Base-by-base conservation (phyloP, 225 moss, liverwort and hornwort species). In the Ulota crispa region DNA sequence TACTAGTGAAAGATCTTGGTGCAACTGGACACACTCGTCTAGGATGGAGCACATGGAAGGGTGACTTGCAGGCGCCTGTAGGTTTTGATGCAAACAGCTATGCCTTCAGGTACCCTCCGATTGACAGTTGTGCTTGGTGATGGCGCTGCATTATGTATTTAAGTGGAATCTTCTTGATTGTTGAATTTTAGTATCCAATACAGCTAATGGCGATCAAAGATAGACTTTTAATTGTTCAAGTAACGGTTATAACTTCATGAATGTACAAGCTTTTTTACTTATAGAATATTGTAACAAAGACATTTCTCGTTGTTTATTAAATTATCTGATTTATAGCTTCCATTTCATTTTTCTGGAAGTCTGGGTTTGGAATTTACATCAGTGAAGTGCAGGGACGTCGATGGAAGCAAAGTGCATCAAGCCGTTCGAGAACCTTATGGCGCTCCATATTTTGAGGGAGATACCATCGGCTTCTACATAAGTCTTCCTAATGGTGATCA, bases 11-110 rank as follows among this genome's bases (percentile, higher is more conserved):
- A 72, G 92, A 88, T 80, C 83, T 99, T 74, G 99, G 94, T 77
- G 76, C 77, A 71, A 93, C 92, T 36, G 99, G 96, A 34, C 99
- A 99, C 84, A 93, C 94, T 30, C 92, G 96, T 78, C 82, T 99
- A 24, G 99, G 99, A 56, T 99, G 99, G 96, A 92, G 96, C 86
- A 92, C 93, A 83, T 89, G 93, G 83, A 91, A 89, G 83, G 99
- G 92, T 73, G 99, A 99, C 88, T 81, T 96, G 87, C 99, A 99
- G 84, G 99, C 96, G 41, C 99, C 95, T 67, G 99, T 99, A 68
- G 96, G 99, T 39, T 99, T 96, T 82, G 96, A 99, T 85, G 87
- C 91, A 32, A 93, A 96, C 73, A 99, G 99, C 85, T 99, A 96
- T 84, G 91, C 94, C 76, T 99, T 91, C 85, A 87, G 91, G 91